These are phyloP conservation scores for Chionographis japonica DNA, from an alignment of 106 monocot species.

Conservation along the genomic window DNA sequence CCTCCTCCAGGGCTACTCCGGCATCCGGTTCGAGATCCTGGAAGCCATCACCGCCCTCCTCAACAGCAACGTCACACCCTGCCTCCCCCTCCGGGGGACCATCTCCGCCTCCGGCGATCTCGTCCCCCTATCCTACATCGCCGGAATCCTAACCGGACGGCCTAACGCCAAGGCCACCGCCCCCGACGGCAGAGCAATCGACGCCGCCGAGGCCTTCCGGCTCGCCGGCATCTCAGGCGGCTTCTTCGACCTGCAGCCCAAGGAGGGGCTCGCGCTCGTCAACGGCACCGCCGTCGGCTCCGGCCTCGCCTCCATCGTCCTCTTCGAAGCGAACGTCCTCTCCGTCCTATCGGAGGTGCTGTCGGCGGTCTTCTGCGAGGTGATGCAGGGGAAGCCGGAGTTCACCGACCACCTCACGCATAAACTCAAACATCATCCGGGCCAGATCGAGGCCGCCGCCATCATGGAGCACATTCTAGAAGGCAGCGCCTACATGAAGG, in stretches of 20 bases:
- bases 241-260: slow-evolving; percentile 49
- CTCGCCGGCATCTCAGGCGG: slow-evolving; percentile 34
- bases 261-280: slow-evolving; percentile 47
- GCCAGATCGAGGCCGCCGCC: slow-evolving; percentile 39
- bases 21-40: slow-evolving; percentile 70
- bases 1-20: slow-evolving; percentile 75
- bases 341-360: slow-evolving; percentile 18
- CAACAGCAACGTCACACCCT: slow-evolving; percentile 57
- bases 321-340: slow-evolving; percentile 33
- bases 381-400: slow-evolving; percentile 41
- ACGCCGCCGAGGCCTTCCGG: slow-evolving; percentile 23
- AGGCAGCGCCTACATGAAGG: slow-evolving; percentile 36
- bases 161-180: slow-evolving; percentile 32
- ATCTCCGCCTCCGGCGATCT: slow-evolving; percentile 52
- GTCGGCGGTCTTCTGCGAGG: slow-evolving; percentile 39
- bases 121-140: slow-evolving; percentile 48
- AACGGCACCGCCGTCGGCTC: slow-evolving; percentile 47
- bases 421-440: slow-evolving; percentile 38
- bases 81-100: slow-evolving; percentile 67
- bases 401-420: slow-evolving; percentile 40
- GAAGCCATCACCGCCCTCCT: slow-evolving; percentile 61
- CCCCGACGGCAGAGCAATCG: slow-evolving; percentile 12
- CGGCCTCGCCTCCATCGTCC: slow-evolving; percentile 30
- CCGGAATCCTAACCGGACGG: slow-evolving; percentile 39
- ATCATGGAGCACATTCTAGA: slow-evolving; percentile 44